Evolutionary conservation across 2,329 filamentous ascomycete species (phyloP), one percentile per base, ranked within the genome.

Genomic region (Hypoxylon sp.): DNA sequence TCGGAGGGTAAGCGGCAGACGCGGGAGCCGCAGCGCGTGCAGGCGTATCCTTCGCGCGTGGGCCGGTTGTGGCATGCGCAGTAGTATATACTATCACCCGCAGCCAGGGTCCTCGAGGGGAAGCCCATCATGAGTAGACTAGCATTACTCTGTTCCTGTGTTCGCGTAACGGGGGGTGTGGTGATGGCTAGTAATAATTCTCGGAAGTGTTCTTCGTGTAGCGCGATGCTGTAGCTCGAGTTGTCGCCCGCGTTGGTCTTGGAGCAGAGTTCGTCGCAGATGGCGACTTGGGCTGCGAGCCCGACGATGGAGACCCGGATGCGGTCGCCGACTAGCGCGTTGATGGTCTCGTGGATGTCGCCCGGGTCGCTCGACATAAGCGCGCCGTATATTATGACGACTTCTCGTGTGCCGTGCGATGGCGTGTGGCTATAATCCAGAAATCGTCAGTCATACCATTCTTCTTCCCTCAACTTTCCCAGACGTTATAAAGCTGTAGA

Each of bases 51-150:
- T 60, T 96, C 93, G 52, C 91, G 85, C 19, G 87, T 90, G 14
- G 95, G 89, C 67, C 89, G 89, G 71, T 92, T 93, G 79, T 98
- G 95, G 76, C 96, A 99, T 4, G 94, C 94, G 78, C 96, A 99
- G 67, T 96, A 88, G 63, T 91, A 94, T 56, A 86, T 81, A 4
- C 89, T 86, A 48, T 84, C 83, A 23, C 83, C 83, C 1, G 88
- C 84, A 56, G 93, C 92, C 12, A 96, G 88, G 2, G 91, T 91
- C 37, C 94, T 88, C 5, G 93, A 96, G 0, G 96, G 96, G 75
- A 99, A 99, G 3, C 96, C 96, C 95, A 99, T 99, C 92, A 97
- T 96, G 25, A 99, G 87, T 41, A 99, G 83, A 58, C 87, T 89
- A 1, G 88, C 85, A 7, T 84, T 84, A 65, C 82, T 84, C 73